These are phyloP conservation scores for Talaromyces atroroseus DNA, from an alignment of 2,329 filamentous ascomycete species.

Conservation along the genomic window DNA sequence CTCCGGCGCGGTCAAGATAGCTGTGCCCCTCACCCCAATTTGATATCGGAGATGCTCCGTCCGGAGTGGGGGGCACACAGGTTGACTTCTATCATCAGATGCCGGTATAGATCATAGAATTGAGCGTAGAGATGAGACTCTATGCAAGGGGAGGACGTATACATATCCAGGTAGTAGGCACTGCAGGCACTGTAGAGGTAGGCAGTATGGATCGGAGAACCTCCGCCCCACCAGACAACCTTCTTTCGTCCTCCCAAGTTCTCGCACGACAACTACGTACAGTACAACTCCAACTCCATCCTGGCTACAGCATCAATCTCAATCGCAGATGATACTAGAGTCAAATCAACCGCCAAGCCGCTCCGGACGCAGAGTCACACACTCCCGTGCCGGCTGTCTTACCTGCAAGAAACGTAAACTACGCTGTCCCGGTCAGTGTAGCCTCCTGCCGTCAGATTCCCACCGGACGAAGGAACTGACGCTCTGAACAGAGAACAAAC, in stretches of 20 bases:
- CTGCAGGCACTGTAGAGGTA: not conserved
- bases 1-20: not conserved
- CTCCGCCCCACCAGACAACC: not conserved
- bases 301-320: not conserved
- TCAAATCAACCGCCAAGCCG: conserved; percentile 1
- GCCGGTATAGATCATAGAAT: too few relatives aligned
- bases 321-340: conserved; percentile 2
- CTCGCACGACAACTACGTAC: not conserved
- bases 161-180: not conserved
- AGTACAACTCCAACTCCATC: not conserved
- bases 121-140: too few relatives aligned
- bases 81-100: too few relatives aligned
- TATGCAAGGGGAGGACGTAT: not conserved
- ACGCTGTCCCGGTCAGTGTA: conserved; percentile 13
- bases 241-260: too few relatives aligned
- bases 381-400: conserved; percentile 14
- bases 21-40: not conserved
- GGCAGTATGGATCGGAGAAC: not conserved
- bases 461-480: not conserved
- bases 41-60: not conserved
- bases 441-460: too few relatives aligned
- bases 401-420: conserved; percentile 16
- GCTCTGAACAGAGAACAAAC: conserved; percentile 11
- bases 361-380: conserved; percentile 15
- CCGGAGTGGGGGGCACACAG: not conserved